Conservation (phyloP, 768 basidiomycete species). For the Lactarius sp. region DNA sequence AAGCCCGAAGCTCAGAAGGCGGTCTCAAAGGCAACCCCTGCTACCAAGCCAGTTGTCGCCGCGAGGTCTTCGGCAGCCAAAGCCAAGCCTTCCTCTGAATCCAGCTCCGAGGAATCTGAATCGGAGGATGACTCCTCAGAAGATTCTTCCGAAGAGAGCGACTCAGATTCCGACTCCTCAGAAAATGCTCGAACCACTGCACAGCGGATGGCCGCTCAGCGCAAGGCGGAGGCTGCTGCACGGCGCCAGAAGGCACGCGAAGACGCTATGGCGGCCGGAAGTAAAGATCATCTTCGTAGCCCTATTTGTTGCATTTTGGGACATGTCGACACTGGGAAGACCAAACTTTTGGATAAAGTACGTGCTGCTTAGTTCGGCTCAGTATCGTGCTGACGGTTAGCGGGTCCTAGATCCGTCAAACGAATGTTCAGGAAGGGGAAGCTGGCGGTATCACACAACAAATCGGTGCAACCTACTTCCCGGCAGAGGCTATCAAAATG, state of each 20-base stretch:
- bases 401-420: slow-evolving; percentile 84
- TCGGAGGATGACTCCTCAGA: slow-evolving; percentile 37
- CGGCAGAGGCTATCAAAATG: slow-evolving; percentile 85
- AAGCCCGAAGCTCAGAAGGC: slow-evolving; percentile 7
- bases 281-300: slow-evolving; percentile 85
- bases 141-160: slow-evolving; percentile 34
- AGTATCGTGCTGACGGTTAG: neutral
- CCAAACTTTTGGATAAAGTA: slow-evolving; percentile 94
- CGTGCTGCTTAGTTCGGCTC: slow-evolving; percentile 22
- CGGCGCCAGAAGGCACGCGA: slow-evolving; percentile 75
- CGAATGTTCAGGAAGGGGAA: slow-evolving; percentile 98
- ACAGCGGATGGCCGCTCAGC: slow-evolving; percentile 62
- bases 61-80: slow-evolving; percentile 27
- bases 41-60: slow-evolving; percentile 21
- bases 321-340: slow-evolving; percentile 99
- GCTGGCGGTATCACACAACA: slow-evolving; percentile 99
- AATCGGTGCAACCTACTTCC: slow-evolving; percentile 99
- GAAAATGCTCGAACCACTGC: slow-evolving; percentile 64
- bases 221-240: slow-evolving; percentile 80
- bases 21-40: neutral
- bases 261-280: slow-evolving; percentile 79
- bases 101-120: slow-evolving; percentile 38
- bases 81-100: slow-evolving; percentile 14
- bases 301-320: slow-evolving; percentile 99
- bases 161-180: slow-evolving; percentile 43